Evolutionary conservation across 768 basidiomycete genomes (phyloP).

Genomic region (Suillus occidentalis): DNA sequence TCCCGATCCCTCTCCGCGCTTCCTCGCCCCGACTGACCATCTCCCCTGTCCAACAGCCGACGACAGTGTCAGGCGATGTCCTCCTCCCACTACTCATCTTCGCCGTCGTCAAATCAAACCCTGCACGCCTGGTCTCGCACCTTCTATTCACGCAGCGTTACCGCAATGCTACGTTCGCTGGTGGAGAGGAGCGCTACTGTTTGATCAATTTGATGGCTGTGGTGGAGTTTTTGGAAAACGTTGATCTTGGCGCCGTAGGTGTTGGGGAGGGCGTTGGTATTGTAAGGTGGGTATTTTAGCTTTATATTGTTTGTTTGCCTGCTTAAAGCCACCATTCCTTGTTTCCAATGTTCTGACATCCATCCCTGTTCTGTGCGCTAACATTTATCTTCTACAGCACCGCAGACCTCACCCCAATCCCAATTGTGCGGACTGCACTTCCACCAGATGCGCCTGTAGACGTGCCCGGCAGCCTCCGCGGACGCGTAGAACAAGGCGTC

Average conservation of each 20-base stretch:
- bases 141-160: slow-evolving; percentile 38
- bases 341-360: background rate
- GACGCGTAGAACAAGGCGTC: slow-evolving; percentile 77
- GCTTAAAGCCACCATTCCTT: slow-evolving; percentile 1
- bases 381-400: slow-evolving; percentile 44
- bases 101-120: slow-evolving; percentile 91
- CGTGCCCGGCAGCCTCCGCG: slow-evolving; percentile 57
- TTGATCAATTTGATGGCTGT: slow-evolving; percentile 94
- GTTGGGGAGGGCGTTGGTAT: slow-evolving; percentile 60
- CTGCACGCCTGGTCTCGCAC: slow-evolving; percentile 67
- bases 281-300: slow-evolving; percentile 46
- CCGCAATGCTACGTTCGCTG: slow-evolving; percentile 34
- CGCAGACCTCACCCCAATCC: slow-evolving; percentile 80
- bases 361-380: background rate
- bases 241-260: slow-evolving; percentile 75
- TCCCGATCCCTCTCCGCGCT: slow-evolving; percentile 6
- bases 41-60: slow-evolving; percentile 31
- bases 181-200: slow-evolving; percentile 90
- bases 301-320: slow-evolving; percentile 9
- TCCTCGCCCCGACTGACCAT: slow-evolving; percentile 9
- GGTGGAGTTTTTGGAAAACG: slow-evolving; percentile 93
- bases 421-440: slow-evolving; percentile 50
- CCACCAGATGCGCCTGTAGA: slow-evolving; percentile 51
- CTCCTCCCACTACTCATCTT: slow-evolving; percentile 93
- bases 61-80: slow-evolving; percentile 80